A percentile compares a stretch with the other conserved stretches of the same genome.
Evolutionary conservation across 306 rosid genomes (phyloP).

Genomic region (Abrus pulchellus): DNA sequence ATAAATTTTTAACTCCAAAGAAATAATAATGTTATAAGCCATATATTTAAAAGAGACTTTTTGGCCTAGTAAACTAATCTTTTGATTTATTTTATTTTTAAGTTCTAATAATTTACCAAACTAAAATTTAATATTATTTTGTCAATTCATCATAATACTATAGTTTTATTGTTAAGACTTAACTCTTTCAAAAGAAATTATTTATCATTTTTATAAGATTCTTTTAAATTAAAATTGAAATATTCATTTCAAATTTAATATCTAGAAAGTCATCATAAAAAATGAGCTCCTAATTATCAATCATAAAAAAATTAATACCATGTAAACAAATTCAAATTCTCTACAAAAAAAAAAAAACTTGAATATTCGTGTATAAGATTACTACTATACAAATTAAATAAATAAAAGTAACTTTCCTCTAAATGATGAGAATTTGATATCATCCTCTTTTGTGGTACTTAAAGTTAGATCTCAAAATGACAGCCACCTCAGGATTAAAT

Average conservation of each 20-base stretch:
- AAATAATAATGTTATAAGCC: too few species aligned
- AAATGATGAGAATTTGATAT: slow-evolving; percentile 15
- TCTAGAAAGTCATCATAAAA: not conserved
- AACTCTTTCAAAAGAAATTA: too few species aligned
- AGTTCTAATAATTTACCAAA: too few species aligned
- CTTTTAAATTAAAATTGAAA: too few species aligned
- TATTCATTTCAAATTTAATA: not conserved
- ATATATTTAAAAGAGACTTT: too few species aligned
- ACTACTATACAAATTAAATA: not conserved
- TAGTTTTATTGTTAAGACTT: too few species aligned
- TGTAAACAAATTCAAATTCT: not conserved
- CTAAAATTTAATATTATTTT: not conserved
- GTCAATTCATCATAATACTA: not conserved
- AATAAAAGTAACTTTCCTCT: slow-evolving; percentile 10
- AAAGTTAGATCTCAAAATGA: slow-evolving; percentile 44
- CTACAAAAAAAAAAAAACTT: not conserved
- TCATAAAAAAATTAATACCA: not conserved
- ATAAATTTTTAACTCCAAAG: too few species aligned
- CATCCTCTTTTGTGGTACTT: slow-evolving; percentile 9
- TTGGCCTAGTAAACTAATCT: too few species aligned
- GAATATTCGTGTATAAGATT: too few species aligned
- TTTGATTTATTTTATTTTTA: too few species aligned
- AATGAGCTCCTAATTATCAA: not conserved
- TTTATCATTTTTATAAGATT: too few species aligned
- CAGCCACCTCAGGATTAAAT: slow-evolving; percentile 41